These are phyloP conservation scores for Russula vinacea DNA, from an alignment of 768 basidiomycete genomes.

Conservation along the genomic window DNA sequence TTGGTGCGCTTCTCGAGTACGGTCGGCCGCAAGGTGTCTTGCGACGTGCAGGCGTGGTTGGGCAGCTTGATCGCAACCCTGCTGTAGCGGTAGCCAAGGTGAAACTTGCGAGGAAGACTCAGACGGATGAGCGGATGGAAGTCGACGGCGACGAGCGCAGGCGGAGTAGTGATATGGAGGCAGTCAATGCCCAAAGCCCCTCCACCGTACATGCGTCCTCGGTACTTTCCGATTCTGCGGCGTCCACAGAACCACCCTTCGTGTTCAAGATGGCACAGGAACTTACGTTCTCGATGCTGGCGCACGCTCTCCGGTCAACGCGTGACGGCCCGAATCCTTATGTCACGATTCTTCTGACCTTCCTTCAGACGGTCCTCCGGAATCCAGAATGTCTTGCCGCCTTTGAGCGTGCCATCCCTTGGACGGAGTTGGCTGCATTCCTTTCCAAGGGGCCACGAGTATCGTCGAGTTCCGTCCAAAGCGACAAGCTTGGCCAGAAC, in stretches of 20 bases:
- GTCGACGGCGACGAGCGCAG: slow-evolving; percentile 51
- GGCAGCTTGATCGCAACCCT: slow-evolving; percentile 38
- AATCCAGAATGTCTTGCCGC: slow-evolving; percentile 56
- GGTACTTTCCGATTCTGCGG: slow-evolving; percentile 33
- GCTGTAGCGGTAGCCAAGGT: slow-evolving; percentile 39
- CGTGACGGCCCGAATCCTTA: slow-evolving; percentile 81
- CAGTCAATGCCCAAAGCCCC: slow-evolving; percentile 33
- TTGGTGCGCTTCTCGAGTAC: slow-evolving; percentile 82
- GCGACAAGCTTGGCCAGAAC: slow-evolving; percentile 14
- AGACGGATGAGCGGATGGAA: slow-evolving; percentile 53
- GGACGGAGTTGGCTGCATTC: slow-evolving; percentile 68
- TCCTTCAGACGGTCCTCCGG: slow-evolving; percentile 74
- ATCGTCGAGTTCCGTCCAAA: slow-evolving; percentile 38
- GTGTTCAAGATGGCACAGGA: slow-evolving; percentile 73
- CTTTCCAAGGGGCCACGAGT: slow-evolving; percentile 58
- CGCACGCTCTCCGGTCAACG: slow-evolving; percentile 63
- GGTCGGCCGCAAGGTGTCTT: slow-evolving; percentile 72
- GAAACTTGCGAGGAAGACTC: slow-evolving; percentile 36
- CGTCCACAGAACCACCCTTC: slow-evolving; percentile 45
- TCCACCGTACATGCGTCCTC: slow-evolving; percentile 34
- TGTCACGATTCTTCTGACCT: slow-evolving; percentile 81
- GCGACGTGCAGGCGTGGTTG: slow-evolving; percentile 50
- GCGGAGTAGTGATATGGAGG: slow-evolving; percentile 31
- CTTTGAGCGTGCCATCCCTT: slow-evolving; percentile 79
- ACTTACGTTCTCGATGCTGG: slow-evolving; percentile 75